Evolutionary conservation across 768 basidiomycete genomes (phyloP), one percentile per base, ranked within the genome.

Genomic region (Rhodotorula babjevae): DNA sequence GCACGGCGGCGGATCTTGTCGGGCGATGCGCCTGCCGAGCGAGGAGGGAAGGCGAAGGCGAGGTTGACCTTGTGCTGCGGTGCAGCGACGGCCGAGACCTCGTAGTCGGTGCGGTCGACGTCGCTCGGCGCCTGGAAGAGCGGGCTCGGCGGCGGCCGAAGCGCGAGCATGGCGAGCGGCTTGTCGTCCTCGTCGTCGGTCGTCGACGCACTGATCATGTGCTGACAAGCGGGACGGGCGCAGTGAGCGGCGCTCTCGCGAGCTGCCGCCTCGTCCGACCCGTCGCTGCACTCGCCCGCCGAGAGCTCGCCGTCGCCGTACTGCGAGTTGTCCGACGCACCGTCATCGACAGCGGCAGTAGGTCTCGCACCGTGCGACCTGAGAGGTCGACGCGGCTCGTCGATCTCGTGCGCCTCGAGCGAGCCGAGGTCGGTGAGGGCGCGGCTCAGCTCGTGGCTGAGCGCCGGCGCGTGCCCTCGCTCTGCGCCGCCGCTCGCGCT

Each of bases 31-130:
- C 23, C 11, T 0, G 67, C 53, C 16, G 62, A 64, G n/a, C 63
- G 67, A 0, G 63, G 47, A 3, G 67, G 72, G 40, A 68, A 69
- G 44, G 68, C 57, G 63, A 68, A 68, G 23, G n/a, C 23, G 42
- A 53, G 23, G 15, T 50, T 55, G 60, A 52, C 36, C 21, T 29
- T 21, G 55, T 65, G 67, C 29, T 23, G 46, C 27, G 53, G 49
- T 3, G 1, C 12, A 33, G 42, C 52, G 21, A 31, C 16, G 8
- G 33, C 15, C 31, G 56, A 57, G 56, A 23, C 58, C 11, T 64
- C 55, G 46, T 44, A 1, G 46, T 44, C 9, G 29, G 46, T 33
- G 4, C 19, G 42, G 19, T 61, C 64, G 33, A 65, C 46, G n/a
- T 61, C 63, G 63, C 42, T 65, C 31, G 42, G 8, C 42, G 55